Evolutionary conservation across 768 basidiomycete genomes (phyloP).

Genomic region (Calocybe gangraenosa): DNA sequence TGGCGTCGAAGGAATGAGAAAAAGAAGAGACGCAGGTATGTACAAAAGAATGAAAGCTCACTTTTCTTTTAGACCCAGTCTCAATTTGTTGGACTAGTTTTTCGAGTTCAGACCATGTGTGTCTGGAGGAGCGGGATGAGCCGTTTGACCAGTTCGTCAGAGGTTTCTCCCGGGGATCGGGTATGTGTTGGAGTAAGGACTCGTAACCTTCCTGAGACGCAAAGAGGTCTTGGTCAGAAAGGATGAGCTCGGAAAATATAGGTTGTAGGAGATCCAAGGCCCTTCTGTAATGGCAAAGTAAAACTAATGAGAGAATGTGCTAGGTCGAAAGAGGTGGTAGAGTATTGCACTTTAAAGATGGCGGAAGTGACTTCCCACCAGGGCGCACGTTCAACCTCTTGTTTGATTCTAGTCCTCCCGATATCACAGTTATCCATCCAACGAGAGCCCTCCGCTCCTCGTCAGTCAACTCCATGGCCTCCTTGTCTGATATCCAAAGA

Average conservation of each 20-base stretch:
- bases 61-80: constrained; percentile 28
- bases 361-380: constrained; percentile 51
- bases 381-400: constrained; percentile 79
- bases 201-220: constrained; percentile 65
- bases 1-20: constrained; percentile 19
- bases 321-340: not conserved
- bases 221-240: constrained; percentile 87
- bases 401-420: constrained; percentile 73
- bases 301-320: not conserved
- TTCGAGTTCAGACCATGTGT: constrained; percentile 74
- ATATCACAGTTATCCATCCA: constrained; percentile 80
- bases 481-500: constrained; percentile 90
- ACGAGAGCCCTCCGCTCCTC: constrained; percentile 86
- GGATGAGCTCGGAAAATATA: constrained; percentile 62
- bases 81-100: constrained; percentile 27
- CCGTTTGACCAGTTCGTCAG: constrained; percentile 55
- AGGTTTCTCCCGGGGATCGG: constrained; percentile 45
- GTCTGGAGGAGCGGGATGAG: constrained; percentile 49
- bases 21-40: constrained; percentile 2
- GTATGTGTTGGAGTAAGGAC: constrained; percentile 68
- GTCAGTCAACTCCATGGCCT: constrained; percentile 87
- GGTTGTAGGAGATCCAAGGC: constrained; percentile 46
- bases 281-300: constrained; percentile 30
- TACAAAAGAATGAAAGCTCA: constrained; percentile 26
- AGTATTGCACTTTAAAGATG: constrained; percentile 60